phyloP scores from a whole-genome alignment of 2,329 filamentous ascomycete species.

The Pseudogymnoascus sp. region DNA sequence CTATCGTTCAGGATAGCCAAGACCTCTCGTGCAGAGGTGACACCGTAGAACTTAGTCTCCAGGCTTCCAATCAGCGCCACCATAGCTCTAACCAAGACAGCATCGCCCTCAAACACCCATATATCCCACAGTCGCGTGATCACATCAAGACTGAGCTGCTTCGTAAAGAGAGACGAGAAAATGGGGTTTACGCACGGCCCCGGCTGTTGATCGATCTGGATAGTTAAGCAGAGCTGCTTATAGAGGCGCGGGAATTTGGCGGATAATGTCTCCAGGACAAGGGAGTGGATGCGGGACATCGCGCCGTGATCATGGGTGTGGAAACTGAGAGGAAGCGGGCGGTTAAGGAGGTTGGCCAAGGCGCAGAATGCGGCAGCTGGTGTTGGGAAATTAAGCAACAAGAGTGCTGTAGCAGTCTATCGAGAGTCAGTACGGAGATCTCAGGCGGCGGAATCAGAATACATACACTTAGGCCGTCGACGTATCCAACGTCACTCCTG shows the following conservation, averaged over 20 bases:
- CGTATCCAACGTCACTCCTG: constrained; percentile 71
- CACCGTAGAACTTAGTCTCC: constrained; percentile 43
- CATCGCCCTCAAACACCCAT: constrained; percentile 74
- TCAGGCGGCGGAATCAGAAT: constrained; percentile 17
- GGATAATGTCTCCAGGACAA: constrained; percentile 58
- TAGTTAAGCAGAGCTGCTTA: constrained; percentile 42
- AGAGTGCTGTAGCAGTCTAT: constrained; percentile 62
- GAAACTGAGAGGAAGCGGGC: constrained; percentile 66
- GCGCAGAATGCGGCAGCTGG: constrained; percentile 59
- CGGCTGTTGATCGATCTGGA: constrained; percentile 32
- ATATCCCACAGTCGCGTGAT: constrained; percentile 72
- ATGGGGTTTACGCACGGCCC: constrained; percentile 50
- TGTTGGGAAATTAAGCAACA: constrained; percentile 62
- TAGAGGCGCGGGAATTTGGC: constrained; percentile 58
- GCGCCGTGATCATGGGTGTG: constrained; percentile 62
- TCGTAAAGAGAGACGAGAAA: constrained; percentile 58
- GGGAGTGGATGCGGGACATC: constrained; percentile 59
- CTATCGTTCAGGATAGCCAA: neutral
- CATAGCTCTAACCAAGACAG: constrained; percentile 60
- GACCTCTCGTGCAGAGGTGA: constrained; percentile 13
- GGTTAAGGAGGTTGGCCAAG: constrained; percentile 70
- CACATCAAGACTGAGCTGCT: constrained; percentile 57
- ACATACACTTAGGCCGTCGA: constrained; percentile 61
- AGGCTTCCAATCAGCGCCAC: constrained; percentile 54
- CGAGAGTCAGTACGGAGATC: constrained; percentile 17